Evolutionary conservation across 345 rosid genomes (phyloP).

Genomic region (Erysimum cheiranthoides): DNA sequence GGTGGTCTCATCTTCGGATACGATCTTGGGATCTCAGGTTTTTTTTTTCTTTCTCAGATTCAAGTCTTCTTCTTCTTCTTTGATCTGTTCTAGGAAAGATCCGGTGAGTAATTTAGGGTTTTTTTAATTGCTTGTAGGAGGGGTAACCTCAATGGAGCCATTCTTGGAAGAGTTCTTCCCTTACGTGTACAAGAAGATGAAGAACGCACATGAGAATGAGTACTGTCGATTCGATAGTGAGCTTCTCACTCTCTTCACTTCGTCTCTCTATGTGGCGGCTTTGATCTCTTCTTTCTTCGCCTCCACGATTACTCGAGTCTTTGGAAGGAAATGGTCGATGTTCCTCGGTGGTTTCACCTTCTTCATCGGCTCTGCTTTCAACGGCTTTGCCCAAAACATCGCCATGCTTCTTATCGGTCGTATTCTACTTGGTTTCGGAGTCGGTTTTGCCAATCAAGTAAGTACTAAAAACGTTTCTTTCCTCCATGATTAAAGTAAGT

Average conservation of each 20-base stretch:
- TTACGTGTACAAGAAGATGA: slow-evolving; percentile 47
- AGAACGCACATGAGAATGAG: slow-evolving; percentile 49
- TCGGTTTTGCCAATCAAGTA: slow-evolving; percentile 93
- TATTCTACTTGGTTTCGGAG: slow-evolving; percentile 74
- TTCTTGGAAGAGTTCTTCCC: slow-evolving; percentile 75
- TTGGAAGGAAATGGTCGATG: slow-evolving; percentile 79
- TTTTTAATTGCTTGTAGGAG: slow-evolving; percentile 50
- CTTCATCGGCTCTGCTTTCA: slow-evolving; percentile 64
- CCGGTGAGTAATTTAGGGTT: neutral
- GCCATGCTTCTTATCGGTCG: slow-evolving; percentile 70
- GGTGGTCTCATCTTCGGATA: slow-evolving; percentile 92
- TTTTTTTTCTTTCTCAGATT: neutral
- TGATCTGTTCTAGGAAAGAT: neutral
- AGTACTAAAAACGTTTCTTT: neutral
- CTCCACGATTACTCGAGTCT: slow-evolving; percentile 56
- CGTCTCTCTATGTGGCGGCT: slow-evolving; percentile 81
- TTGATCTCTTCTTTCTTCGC: slow-evolving; percentile 71
- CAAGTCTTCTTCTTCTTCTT: slow-evolving; percentile 7
- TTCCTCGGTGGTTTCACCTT: slow-evolving; percentile 63
- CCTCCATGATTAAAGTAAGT: neutral
- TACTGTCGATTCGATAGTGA: slow-evolving; percentile 82
- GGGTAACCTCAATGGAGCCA: slow-evolving; percentile 83
- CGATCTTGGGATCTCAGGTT: slow-evolving; percentile 85
- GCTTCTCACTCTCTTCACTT: slow-evolving; percentile 71
- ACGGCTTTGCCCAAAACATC: slow-evolving; percentile 61